These are phyloP conservation scores for Alternaria atra DNA, from an alignment of 2,329 filamentous ascomycete genomes.

Conservation along the genomic window DNA sequence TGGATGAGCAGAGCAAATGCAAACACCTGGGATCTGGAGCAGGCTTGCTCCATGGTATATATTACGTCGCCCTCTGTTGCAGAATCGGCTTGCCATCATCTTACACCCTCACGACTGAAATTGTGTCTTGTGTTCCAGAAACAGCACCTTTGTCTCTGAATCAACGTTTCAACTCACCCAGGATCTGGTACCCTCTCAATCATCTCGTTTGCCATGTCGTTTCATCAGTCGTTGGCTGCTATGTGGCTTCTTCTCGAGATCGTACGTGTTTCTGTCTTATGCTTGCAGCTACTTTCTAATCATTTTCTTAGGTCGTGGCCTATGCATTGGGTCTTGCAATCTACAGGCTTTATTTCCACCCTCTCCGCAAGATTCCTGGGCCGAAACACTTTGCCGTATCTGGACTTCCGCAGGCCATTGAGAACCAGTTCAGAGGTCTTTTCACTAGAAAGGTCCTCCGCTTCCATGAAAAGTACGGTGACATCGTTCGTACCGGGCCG, in stretches of 20 bases:
- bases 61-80: neutral
- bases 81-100: too few species aligned
- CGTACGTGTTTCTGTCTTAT: neutral
- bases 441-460: neutral
- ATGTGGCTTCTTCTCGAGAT: neutral
- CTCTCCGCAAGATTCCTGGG: slow-evolving; percentile 31
- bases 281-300: neutral
- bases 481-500: slow-evolving; percentile 19
- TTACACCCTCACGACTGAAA: neutral
- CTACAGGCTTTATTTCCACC: slow-evolving; percentile 30
- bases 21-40: too few species aligned
- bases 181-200: too few species aligned
- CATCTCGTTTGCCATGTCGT: neutral
- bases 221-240: neutral
- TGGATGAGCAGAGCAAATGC: neutral
- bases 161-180: neutral
- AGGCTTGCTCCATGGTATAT: neutral
- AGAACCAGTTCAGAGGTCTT: neutral
- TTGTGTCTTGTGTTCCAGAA: too few species aligned
- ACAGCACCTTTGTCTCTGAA: neutral
- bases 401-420: neutral
- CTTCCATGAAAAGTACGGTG: slow-evolving; percentile 15
- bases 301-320: neutral
- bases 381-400: slow-evolving; percentile 34
- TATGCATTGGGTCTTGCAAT: slow-evolving; percentile 1